Conservation (phyloP, 2,329 filamentous ascomycete species). For the Fusarium ramigenum region DNA sequence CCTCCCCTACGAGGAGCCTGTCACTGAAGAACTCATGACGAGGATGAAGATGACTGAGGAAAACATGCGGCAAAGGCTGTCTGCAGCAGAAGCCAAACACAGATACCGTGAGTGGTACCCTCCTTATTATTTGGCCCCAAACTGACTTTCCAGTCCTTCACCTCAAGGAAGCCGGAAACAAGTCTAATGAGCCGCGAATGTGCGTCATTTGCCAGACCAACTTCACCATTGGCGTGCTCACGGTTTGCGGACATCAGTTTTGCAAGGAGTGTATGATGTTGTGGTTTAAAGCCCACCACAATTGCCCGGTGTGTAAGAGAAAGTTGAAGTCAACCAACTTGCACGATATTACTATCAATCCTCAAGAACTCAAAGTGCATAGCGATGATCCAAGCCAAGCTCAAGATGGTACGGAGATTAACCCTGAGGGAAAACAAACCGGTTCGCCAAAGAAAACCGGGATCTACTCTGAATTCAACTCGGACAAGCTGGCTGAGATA, state of each 20-base stretch:
- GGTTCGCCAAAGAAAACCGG: conserved; percentile 47
- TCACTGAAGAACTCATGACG: conserved; percentile 59
- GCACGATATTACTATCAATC: conserved; percentile 86
- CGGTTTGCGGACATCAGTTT: conserved; percentile 90
- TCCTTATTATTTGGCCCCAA: neutral
- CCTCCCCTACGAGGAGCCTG: conserved; percentile 73
- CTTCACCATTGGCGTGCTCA: conserved; percentile 83
- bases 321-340: conserved; percentile 73
- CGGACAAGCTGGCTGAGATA: conserved; percentile 78
- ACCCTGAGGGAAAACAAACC: conserved; percentile 24
- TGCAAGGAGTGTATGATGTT: conserved; percentile 85
- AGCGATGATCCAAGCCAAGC: conserved; percentile 34
- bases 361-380: conserved; percentile 75
- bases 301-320: conserved; percentile 86
- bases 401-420: conserved; percentile 8
- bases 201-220: conserved; percentile 86
- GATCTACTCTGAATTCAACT: conserved; percentile 83
- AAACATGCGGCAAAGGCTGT: conserved; percentile 65
- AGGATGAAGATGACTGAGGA: conserved; percentile 48
- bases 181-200: conserved; percentile 69
- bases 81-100: conserved; percentile 74
- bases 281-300: conserved; percentile 80
- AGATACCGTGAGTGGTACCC: conserved; percentile 67
- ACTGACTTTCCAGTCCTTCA: conserved; percentile 56
- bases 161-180: conserved; percentile 66